phyloP scores from a whole-genome alignment of 73 alveolate species.

The Symbiodinium natans region DNA sequence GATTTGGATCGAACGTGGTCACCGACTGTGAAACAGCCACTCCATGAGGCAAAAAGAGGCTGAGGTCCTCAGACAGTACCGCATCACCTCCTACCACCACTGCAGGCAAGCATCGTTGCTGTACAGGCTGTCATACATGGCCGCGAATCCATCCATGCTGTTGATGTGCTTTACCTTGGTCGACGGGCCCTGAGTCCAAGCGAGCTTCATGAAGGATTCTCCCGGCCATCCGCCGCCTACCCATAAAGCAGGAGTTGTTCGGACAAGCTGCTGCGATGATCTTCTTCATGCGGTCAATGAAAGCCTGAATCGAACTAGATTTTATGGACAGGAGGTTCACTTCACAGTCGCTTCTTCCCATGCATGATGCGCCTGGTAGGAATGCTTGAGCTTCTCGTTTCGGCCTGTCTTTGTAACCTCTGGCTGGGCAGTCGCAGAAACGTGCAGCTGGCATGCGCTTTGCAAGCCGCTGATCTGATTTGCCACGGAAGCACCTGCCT shows the following conservation, averaged over 20 bases:
- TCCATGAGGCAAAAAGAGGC: too few relatives aligned
- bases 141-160: slow-evolving; percentile 54
- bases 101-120: slow-evolving; percentile 63
- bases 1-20: too few relatives aligned
- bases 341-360: too few relatives aligned
- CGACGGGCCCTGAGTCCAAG: not conserved
- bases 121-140: slow-evolving; percentile 48
- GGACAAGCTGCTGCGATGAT: slow-evolving; percentile 20
- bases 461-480: too few relatives aligned
- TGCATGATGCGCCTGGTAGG: slow-evolving; percentile 80
- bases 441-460: not conserved
- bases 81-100: too few relatives aligned
- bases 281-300: slow-evolving; percentile 70
- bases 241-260: too few relatives aligned
- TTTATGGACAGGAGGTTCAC: too few relatives aligned
- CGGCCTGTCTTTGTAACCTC: slow-evolving; percentile 94
- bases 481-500: slow-evolving; percentile 36
- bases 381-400: slow-evolving; percentile 83
- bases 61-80: too few relatives aligned
- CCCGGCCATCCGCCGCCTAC: too few relatives aligned
- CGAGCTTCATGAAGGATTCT: too few relatives aligned
- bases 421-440: not conserved
- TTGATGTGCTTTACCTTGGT: slow-evolving; percentile 66
- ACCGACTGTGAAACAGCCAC: too few relatives aligned
- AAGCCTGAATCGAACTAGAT: slow-evolving; percentile 4